These are phyloP conservation scores for Rubia tinctorum DNA, from an alignment of 305 asterid genomes.

Conservation along the genomic window DNA sequence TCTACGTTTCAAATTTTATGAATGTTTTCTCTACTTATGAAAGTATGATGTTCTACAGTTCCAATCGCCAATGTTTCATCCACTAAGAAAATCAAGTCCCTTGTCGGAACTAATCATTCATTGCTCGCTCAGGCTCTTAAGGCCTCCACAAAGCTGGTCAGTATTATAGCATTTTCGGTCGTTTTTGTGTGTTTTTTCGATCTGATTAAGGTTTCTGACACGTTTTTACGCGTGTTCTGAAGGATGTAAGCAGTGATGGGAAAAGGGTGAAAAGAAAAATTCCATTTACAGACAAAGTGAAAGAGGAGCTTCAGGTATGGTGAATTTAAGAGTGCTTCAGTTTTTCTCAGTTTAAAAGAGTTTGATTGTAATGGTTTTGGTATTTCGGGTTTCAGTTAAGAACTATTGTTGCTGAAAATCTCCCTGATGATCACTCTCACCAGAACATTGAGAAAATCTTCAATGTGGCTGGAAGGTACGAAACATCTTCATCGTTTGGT, in stretches of 20 bases:
- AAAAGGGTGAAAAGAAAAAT: constrained; percentile 76
- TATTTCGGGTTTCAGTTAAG: constrained; percentile 42
- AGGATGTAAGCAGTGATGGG: constrained; percentile 72
- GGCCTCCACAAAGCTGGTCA: constrained; percentile 75
- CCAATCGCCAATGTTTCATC: constrained; percentile 79
- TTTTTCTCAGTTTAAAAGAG: neutral
- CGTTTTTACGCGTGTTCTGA: neutral
- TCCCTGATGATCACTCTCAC: constrained; percentile 97
- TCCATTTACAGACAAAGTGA: constrained; percentile 78
- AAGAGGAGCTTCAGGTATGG: constrained; percentile 85
- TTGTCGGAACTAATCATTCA: constrained; percentile 52
- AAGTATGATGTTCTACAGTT: constrained; percentile 38
- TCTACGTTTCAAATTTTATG: too few relatives aligned
- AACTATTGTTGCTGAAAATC: constrained; percentile 89
- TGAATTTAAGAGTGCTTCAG: neutral
- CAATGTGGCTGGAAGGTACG: constrained; percentile 82
- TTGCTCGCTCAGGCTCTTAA: constrained; percentile 80
- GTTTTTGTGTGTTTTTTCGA: neutral
- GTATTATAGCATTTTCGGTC: neutral
- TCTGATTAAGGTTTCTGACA: neutral
- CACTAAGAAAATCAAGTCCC: constrained; percentile 89
- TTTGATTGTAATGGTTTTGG: neutral
- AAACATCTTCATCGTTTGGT: neutral
- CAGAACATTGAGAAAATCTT: constrained; percentile 92
- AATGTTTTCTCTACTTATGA: neutral